A percentile compares a stretch with the other conserved stretches of the same genome.
These are phyloP conservation scores for Schizophyllum commune DNA, from an alignment of 1,284 basidiomycete species.

Conservation along the genomic window DNA sequence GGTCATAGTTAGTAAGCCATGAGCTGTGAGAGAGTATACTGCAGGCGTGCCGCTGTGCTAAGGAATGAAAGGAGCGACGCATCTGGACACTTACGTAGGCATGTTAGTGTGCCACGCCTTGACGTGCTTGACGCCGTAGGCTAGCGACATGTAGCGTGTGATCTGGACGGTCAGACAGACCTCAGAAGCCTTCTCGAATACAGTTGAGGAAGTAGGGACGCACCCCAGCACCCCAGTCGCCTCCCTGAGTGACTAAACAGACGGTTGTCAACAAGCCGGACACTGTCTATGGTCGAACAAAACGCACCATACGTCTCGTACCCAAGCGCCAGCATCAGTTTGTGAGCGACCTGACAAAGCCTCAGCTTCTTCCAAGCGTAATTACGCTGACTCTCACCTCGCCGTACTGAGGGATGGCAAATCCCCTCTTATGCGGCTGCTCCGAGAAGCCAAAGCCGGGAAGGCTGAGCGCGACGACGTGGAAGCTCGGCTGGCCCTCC, in stretches of 20 bases:
- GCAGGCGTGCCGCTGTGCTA: no score
- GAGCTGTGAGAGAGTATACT: no score
- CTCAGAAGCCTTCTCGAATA: background rate
- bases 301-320: conserved; percentile 45
- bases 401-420: conserved; percentile 28
- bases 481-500: conserved; percentile 44
- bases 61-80: no score
- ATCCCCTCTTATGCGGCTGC: conserved; percentile 26
- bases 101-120: conserved; percentile 36
- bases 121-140: conserved; percentile 26
- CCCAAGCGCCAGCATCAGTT: conserved; percentile 44
- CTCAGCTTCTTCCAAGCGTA: background rate
- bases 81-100: conserved; percentile 21
- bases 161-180: conserved; percentile 12
- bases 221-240: conserved; percentile 33
- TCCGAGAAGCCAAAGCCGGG: conserved; percentile 52
- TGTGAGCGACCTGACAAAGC: conserved; percentile 24
- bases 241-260: conserved; percentile 32
- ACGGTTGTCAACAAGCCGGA: background rate
- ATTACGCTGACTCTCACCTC: conserved; percentile 21
- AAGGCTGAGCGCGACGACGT: conserved; percentile 45
- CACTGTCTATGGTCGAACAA: background rate
- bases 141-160: conserved; percentile 21
- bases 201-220: background rate
- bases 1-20: no score